Base-by-base conservation (phyloP, 352 stramenopile genomes). In the Phytophthora crassamura region DNA sequence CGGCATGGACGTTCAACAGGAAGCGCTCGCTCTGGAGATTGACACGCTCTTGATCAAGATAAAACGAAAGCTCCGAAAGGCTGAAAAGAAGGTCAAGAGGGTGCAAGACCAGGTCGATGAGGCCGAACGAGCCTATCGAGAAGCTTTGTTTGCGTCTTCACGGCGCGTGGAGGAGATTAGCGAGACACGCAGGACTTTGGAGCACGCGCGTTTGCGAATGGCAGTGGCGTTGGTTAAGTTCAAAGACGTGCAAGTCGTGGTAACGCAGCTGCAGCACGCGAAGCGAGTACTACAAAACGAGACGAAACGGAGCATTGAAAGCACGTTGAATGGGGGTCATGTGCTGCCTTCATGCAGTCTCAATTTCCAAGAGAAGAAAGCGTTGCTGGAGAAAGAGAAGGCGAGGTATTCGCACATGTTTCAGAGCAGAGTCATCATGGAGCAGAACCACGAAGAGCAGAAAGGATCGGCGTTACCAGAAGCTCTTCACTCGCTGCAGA, bases 21-120 rank as follows among this genome's bases (percentile, higher is more conserved):
- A 65, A 46, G 36, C 42, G 22, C 28, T 52, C 28, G 33, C 7
- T 7, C 28, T 64, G n/a, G 54, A 67, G 28, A 41, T 70, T 7
- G 51, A 65, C 3, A 28, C 46, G 10, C 35, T 47, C 5, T 22
- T 67, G n/a, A 73, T 56, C 15, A 20, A 46, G 33, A 74, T 47
- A 0, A 79, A 88, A 43, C 70, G 83, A 7, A 89, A 90, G 55
- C 55, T 81, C 20, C 78, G 80, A 25, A 84, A 79, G 57, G 51
- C 73, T 10, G 79, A 78, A 18, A 92, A 92, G 58, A 88, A 89
- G 46, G 42, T 69, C 10, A 78, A 64, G 16, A 8, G 38, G 0
- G 18, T 75, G 0, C 65, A 82, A 45, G 64, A 84, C 0, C 59
- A 74, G 15, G 51, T 91, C 0, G 55, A 72, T 10, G 35, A 51